Base-by-base conservation (phyloP, 805 yeast species). In the Zygoascus flipseniorum region DNA sequence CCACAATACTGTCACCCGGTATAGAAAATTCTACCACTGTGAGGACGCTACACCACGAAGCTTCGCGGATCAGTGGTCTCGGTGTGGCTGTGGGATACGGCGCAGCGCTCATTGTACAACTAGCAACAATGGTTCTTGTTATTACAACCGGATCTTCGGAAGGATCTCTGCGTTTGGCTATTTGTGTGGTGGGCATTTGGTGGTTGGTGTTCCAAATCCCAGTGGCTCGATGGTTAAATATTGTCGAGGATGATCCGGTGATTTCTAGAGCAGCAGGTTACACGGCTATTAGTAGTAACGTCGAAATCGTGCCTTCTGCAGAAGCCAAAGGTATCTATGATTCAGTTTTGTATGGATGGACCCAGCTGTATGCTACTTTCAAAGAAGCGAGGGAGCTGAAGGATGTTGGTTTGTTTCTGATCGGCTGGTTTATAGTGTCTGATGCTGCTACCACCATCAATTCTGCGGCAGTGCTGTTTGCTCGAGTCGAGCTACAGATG, bases 361-460 rank as follows among this genome's bases (percentile, higher is more conserved):
- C 60, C 23, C 80, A 86, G 0, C 65, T 86, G 31, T 70, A 65
- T 47, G 66, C 71, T 20, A 79, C 92, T 0, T 68, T 82, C n/a
- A 74, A 71, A 45, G 83, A 80, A 58, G 88, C 85, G 1, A 72
- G 79, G 1, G 68, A 77, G 49, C 68, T 86, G 60, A 75, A 73
- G 57, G 92, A 86, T 60, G 86, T 86, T 18, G 72, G 79, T n/a
- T 75, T 79, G 11, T 86, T 83, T 58, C 68, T 86, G 9, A 48
- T 79, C 0, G 89, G 87, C 1, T 86, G 95, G 95, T 86, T 86
- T 59, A 75, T 86, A 45, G 72, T 86, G 2, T 80, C 87, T 19
- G 95, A 86, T 62, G 82, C 89, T 0, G 70, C 84, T 10, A 84
- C 90, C 1, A 86, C 93, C 0, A 85, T 86, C 53, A 86, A 85